Conservation (phyloP, 2,329 filamentous ascomycete genomes). For the Fusarium falciforme region DNA sequence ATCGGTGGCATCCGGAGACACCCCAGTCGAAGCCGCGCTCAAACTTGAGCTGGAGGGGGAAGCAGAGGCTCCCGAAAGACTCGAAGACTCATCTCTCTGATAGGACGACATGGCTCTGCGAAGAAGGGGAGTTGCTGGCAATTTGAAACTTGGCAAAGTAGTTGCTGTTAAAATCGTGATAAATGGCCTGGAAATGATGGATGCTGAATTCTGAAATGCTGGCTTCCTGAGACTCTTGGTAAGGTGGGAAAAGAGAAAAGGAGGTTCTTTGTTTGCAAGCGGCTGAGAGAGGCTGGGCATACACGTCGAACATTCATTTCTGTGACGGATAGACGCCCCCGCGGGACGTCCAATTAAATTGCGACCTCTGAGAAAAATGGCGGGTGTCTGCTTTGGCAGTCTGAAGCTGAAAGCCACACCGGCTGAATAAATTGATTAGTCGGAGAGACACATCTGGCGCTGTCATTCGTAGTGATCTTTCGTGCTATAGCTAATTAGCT, state of each 20-base stretch:
- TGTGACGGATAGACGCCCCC: not conserved
- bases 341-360: no score
- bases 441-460: not conserved
- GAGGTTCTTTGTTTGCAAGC: not conserved
- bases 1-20: not conserved
- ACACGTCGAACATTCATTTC: not conserved
- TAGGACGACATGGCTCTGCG: not conserved
- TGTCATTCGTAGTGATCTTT: not conserved
- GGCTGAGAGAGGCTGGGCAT: not conserved
- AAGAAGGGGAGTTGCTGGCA: not conserved
- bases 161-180: not conserved
- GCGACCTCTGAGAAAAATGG: not conserved
- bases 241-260: not conserved
- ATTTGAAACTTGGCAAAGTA: not conserved
- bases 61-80: not conserved
- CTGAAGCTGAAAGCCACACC: not conserved
- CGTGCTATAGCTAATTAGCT: not conserved
- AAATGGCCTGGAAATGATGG: not conserved
- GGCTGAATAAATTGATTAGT: not conserved
- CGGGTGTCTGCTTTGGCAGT: not conserved
- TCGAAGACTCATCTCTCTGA: not conserved
- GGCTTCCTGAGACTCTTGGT: not conserved
- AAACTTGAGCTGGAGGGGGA: not conserved
- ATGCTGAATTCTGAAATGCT: not conserved
- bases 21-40: not conserved